Conservation (phyloP, 169 alveolate genomes). For the Plasmodium vivax region DNA sequence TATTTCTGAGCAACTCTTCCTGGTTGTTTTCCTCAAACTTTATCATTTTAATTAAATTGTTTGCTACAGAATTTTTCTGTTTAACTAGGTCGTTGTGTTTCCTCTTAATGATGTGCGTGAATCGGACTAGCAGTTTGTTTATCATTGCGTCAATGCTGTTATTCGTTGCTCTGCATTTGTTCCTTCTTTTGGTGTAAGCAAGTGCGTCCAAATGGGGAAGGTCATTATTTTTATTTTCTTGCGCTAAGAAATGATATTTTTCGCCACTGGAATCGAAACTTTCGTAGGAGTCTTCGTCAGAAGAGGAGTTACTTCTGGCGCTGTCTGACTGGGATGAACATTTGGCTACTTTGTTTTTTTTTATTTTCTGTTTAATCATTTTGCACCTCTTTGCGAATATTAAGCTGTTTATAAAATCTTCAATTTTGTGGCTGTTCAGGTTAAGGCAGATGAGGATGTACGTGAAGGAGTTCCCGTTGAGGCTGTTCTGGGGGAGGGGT, state of each 20-base stretch:
- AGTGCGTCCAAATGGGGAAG: background rate
- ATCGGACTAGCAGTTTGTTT: slow-evolving; percentile 26
- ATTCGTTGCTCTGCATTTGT: slow-evolving; percentile 12
- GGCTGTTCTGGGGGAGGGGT: slow-evolving; percentile 19
- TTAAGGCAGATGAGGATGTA: slow-evolving; percentile 61
- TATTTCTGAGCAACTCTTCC: slow-evolving; percentile 36
- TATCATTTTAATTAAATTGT: slow-evolving; percentile 53
- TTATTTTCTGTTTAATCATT: slow-evolving; percentile 66
- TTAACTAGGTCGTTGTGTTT: slow-evolving; percentile 28
- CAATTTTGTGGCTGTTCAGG: slow-evolving; percentile 52
- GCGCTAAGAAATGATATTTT: background rate
- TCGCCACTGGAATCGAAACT: slow-evolving; percentile 56
- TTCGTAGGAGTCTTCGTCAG: slow-evolving; percentile 24
- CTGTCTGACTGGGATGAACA: slow-evolving; percentile 44
- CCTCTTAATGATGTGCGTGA: slow-evolving; percentile 22
- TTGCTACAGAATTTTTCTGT: slow-evolving; percentile 24
- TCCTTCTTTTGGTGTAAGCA: slow-evolving; percentile 10
- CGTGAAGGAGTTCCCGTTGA: slow-evolving; percentile 54
- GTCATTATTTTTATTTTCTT: slow-evolving; percentile 5
- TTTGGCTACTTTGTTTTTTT: slow-evolving; percentile 23
- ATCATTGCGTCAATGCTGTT: slow-evolving; percentile 11
- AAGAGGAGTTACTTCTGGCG: background rate
- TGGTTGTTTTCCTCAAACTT: slow-evolving; percentile 54
- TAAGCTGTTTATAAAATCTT: slow-evolving; percentile 60
- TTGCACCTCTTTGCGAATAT: slow-evolving; percentile 69